phyloP scores from a whole-genome alignment of 768 basidiomycete genomes.

The Mycena alexandri region DNA sequence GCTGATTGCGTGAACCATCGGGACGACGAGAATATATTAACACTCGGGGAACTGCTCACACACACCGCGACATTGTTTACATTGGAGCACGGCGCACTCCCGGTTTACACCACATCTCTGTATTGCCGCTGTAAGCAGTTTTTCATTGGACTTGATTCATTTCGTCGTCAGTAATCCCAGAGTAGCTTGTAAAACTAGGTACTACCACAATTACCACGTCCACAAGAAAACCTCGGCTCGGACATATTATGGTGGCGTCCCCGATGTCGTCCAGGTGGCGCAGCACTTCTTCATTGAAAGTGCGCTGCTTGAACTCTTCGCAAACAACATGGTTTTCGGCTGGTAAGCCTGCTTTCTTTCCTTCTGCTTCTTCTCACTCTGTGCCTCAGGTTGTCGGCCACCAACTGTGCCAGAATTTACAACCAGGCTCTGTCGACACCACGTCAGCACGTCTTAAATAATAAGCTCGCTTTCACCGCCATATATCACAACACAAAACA shows the following conservation, averaged over 20 bases:
- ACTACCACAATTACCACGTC: too few relatives aligned
- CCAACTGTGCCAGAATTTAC: background rate
- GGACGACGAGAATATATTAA: background rate
- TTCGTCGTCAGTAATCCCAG: too few relatives aligned
- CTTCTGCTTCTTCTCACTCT: too few relatives aligned
- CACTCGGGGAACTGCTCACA: constrained; percentile 5
- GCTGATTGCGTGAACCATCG: background rate
- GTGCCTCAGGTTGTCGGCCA: background rate
- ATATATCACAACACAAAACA: background rate
- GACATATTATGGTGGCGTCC: background rate
- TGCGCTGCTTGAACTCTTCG: background rate
- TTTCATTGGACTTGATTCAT: too few relatives aligned
- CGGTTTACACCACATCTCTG: constrained; percentile 15
- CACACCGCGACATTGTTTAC: constrained; percentile 12
- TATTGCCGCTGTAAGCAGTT: constrained; percentile 18
- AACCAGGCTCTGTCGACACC: background rate
- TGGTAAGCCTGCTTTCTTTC: background rate
- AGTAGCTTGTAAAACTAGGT: too few relatives aligned
- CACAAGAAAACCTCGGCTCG: too few relatives aligned
- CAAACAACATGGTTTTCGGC: background rate
- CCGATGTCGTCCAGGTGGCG: background rate
- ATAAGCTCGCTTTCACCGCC: constrained; percentile 3
- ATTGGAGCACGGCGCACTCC: constrained; percentile 5
- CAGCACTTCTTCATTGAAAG: constrained; percentile 1
- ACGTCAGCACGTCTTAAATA: background rate